phyloP scores from a whole-genome alignment of 2,329 filamentous ascomycete genomes.

The Penicillium verrucosum region DNA sequence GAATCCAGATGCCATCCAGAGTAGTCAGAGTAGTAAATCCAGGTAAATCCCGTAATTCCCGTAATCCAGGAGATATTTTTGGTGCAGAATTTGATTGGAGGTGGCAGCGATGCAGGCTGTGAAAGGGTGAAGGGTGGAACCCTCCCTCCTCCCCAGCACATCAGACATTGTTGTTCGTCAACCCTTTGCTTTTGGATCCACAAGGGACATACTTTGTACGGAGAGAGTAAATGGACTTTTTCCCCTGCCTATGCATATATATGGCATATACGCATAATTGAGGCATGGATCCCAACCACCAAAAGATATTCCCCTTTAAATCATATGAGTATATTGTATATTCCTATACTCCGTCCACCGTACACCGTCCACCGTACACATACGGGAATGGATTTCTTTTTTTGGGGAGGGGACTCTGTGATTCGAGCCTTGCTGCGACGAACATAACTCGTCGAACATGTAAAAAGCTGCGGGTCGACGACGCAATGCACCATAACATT shows the following conservation, averaged over 20 bases:
- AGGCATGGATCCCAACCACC: neutral
- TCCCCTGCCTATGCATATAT: conserved; percentile 1
- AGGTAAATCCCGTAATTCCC: too few species aligned
- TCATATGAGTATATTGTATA: neutral
- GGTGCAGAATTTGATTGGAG: conserved; percentile 24
- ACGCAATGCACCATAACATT: conserved; percentile 17
- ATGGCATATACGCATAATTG: neutral
- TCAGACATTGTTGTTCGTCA: conserved; percentile 19
- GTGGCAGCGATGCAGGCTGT: conserved; percentile 11
- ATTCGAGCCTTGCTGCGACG: conserved; percentile 6
- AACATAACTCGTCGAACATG: conserved; percentile 20
- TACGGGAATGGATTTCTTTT: neutral
- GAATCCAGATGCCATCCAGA: neutral
- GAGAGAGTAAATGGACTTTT: neutral
- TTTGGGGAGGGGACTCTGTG: conserved; percentile 9
- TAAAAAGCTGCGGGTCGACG: conserved; percentile 16
- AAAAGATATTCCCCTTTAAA: neutral
- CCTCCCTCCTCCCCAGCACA: conserved; percentile 7
- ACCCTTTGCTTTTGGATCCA: conserved; percentile 10
- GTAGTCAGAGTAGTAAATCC: too few species aligned
- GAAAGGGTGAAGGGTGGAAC: conserved; percentile 14
- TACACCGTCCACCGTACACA: neutral
- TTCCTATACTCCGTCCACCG: too few species aligned
- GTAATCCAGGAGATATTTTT: conserved; percentile 23
- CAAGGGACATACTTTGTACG: neutral